A percentile compares a stretch with the other conserved stretches of the same genome.
phyloP scores from a whole-genome alignment of 768 basidiomycete genomes.

The Lepiota brunneoincarnata region DNA sequence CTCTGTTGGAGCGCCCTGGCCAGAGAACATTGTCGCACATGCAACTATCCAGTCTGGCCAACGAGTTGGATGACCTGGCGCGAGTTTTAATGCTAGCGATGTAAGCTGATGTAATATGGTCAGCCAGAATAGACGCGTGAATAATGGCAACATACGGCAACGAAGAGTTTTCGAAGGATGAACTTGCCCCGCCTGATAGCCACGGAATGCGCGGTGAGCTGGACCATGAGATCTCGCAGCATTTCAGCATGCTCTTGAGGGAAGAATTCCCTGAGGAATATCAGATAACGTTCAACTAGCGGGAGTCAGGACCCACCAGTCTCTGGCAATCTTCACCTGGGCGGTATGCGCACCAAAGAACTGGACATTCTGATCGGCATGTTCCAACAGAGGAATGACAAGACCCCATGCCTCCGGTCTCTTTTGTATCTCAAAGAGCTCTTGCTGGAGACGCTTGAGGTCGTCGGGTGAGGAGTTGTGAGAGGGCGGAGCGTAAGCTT shows the following conservation, averaged over 20 bases:
- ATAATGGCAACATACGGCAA: conserved; percentile 56
- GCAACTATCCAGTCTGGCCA: conserved; percentile 80
- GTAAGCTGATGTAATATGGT: conserved; percentile 43
- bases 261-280: conserved; percentile 69
- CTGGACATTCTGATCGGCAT: conserved; percentile 78
- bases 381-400: conserved; percentile 70
- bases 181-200: conserved; percentile 58
- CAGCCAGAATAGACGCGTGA: conserved; percentile 10
- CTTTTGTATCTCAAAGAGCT: conserved; percentile 76
- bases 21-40: conserved; percentile 60
- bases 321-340: conserved; percentile 90
- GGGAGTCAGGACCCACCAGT: conserved; percentile 59
- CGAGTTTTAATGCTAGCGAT: conserved; percentile 70
- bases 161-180: conserved; percentile 84
- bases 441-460: conserved; percentile 63
- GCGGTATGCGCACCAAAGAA: conserved; percentile 95
- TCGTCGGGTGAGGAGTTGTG: conserved; percentile 50
- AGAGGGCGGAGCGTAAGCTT: conserved; percentile 56
- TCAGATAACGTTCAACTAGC: too few species aligned
- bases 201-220: conserved; percentile 67
- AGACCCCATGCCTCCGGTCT: conserved; percentile 81
- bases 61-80: conserved; percentile 50
- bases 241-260: conserved; percentile 56
- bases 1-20: conserved; percentile 55
- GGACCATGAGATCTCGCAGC: conserved; percentile 66